Evolutionary conservation across 495 filamentous ascomycete species (phyloP).

Genomic region (Podospora comata): DNA sequence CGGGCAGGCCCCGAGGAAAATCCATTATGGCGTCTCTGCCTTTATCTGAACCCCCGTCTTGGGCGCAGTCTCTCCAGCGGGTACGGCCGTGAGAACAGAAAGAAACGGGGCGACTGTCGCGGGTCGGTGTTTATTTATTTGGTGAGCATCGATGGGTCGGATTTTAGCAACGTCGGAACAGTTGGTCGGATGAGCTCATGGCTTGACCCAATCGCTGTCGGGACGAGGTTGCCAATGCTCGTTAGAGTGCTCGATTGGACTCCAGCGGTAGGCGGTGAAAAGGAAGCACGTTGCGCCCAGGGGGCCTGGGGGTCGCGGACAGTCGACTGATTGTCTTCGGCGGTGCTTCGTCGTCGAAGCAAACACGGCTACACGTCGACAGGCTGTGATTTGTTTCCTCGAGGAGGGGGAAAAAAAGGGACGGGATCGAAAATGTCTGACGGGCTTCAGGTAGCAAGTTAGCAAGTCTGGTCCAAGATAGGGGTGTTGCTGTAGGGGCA

Average conservation of each 20-base stretch:
- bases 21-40: constrained; percentile 25
- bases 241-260: neutral
- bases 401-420: neutral
- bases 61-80: neutral
- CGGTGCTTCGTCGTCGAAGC: neutral
- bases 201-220: constrained; percentile 24
- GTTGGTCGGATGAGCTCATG: constrained; percentile 28
- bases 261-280: neutral
- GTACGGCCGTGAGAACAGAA: neutral
- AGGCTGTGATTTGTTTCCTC: neutral
- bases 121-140: neutral
- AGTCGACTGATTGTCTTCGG: neutral
- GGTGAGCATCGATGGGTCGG: neutral
- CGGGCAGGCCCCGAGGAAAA: constrained; percentile 38
- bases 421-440: constrained; percentile 22
- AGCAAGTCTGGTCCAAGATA: constrained; percentile 27
- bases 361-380: neutral
- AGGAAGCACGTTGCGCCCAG: constrained; percentile 17
- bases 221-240: constrained; percentile 7
- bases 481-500: constrained; percentile 32
- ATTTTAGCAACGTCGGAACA: constrained; percentile 20
- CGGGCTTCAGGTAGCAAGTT: constrained; percentile 32
- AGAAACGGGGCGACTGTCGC: neutral
- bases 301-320: neutral
- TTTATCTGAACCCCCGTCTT: neutral